Evolutionary conservation across 805 yeast species (phyloP).

Genomic region (Phaffomyces thermotolerans): DNA sequence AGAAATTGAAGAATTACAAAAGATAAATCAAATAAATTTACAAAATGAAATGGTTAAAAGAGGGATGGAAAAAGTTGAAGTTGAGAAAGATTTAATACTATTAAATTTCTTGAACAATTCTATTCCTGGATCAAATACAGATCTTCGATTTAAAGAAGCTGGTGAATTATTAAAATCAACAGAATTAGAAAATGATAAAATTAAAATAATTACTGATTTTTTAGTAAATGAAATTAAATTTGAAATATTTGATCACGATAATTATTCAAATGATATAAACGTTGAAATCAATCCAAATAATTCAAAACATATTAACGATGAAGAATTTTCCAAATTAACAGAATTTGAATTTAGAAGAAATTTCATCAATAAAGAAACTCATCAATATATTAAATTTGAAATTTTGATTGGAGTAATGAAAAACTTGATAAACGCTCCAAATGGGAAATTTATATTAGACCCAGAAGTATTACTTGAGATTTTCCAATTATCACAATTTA

Average conservation of each 20-base stretch:
- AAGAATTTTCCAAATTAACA: slow-evolving; percentile 3
- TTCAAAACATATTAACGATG: slow-evolving; percentile 6
- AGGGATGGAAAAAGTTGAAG: slow-evolving; percentile 5
- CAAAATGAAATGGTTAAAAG: not conserved
- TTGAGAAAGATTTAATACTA: slow-evolving; percentile 10
- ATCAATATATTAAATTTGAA: slow-evolving; percentile 13
- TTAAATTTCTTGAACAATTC: slow-evolving; percentile 16
- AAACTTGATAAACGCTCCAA: slow-evolving; percentile 1
- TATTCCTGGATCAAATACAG: slow-evolving; percentile 17
- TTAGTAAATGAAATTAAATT: slow-evolving; percentile 12
- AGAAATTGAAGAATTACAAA: not conserved
- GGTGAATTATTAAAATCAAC: slow-evolving; percentile 7
- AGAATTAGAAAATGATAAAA: slow-evolving; percentile 8
- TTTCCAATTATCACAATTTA: slow-evolving; percentile 35
- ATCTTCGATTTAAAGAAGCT: slow-evolving; percentile 11
- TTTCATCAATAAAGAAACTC: slow-evolving; percentile 6
- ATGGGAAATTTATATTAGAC: slow-evolving; percentile 17
- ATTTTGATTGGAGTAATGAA: slow-evolving; percentile 12
- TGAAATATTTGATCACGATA: slow-evolving; percentile 9
- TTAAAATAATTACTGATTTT: slow-evolving; percentile 10
- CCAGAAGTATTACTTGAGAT: slow-evolving; percentile 27
- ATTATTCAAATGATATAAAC: not conserved
- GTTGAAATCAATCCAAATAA: not conserved
- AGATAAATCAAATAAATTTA: not conserved
- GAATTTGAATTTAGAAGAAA: slow-evolving; percentile 15